phyloP scores from a whole-genome alignment of 1,284 basidiomycete genomes.

The Rhodotorula sp. region DNA sequence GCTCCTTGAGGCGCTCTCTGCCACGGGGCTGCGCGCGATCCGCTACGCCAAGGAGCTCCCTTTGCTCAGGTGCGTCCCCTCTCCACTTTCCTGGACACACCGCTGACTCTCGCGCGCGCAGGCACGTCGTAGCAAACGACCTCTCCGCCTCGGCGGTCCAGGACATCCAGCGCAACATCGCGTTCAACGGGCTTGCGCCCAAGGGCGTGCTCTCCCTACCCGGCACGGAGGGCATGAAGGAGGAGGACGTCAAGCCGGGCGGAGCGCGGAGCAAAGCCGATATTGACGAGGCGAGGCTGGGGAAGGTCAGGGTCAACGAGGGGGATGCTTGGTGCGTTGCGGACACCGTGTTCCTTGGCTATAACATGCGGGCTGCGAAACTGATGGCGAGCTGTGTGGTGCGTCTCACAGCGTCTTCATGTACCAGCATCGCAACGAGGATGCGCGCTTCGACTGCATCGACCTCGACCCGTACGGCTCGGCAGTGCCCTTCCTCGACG shows the following conservation, averaged over 20 bases:
- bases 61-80: constrained; percentile 66
- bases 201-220: constrained; percentile 8
- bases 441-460: constrained; percentile 82
- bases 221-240: constrained; percentile 15
- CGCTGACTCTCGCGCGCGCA: constrained; percentile 48
- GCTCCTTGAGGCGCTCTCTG: constrained; percentile 91
- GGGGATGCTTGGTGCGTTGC: constrained; percentile 82
- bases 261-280: constrained; percentile 41
- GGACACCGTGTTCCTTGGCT: constrained; percentile 68
- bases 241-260: constrained; percentile 36
- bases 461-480: constrained; percentile 98
- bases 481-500: constrained; percentile 94
- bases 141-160: constrained; percentile 78
- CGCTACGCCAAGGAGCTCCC: constrained; percentile 98
- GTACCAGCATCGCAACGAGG: constrained; percentile 80
- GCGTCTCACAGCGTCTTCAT: constrained; percentile 70
- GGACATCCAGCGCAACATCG: constrained; percentile 85
- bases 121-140: constrained; percentile 92
- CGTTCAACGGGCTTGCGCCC: constrained; percentile 77
- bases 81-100: not conserved
- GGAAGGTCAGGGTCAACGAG: constrained; percentile 79
- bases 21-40: constrained; percentile 92
- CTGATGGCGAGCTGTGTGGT: too few species aligned
- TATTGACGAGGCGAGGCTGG: constrained; percentile 51
- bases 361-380: too few species aligned